Base-by-base conservation (phyloP, 1,284 basidiomycete genomes). In the Heliocybe sulcata region DNA sequence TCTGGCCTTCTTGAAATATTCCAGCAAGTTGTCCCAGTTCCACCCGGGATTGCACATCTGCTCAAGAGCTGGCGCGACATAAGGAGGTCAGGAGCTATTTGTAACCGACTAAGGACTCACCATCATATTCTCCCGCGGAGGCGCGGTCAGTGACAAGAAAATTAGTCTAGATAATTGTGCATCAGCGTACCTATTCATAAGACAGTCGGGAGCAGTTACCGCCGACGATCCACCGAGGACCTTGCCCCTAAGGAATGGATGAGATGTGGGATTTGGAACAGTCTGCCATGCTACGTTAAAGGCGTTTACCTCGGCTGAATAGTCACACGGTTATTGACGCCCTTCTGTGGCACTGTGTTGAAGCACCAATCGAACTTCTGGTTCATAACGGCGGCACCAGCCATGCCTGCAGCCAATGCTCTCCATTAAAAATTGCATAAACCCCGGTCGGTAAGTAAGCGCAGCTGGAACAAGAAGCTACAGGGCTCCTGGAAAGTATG, bases 11-110 rank as follows among this genome's bases (percentile, higher is more conserved):
- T 54, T 56, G 23, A 49, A 20, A 19, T 60, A 58, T 25, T 54
- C 48, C 6, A 53, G 47, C 22, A 53, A 45, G 9, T 33, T 47
- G 1, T 51, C 45, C 58, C 59, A 60, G 31, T 51, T 56, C 59
- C 57, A 60, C 3, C 59, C 59, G 19, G 50, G 31, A 45, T 57
- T 60, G 2, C 57, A 57, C 23, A 58, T 57, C 6, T 26, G 16
- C 27, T 58, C 57, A 6, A 58, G 14, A 8, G 55, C 59, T 53
- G 19, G 31, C 35, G 20, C 14, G 14, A 9, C 35, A 45, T 19
- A 25, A 9, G 42, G n/a, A 16, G 16, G 8, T 45, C 1, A 16
- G 23, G 42, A 6, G 29, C 12, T 4, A 31, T 6, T 4, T 31
- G 29, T 4, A 31, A 4, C 12, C 12, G 12, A 6, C 29, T 12